Conservation (phyloP, 345 rosid genomes). For the Nephelium lappaceum region DNA sequence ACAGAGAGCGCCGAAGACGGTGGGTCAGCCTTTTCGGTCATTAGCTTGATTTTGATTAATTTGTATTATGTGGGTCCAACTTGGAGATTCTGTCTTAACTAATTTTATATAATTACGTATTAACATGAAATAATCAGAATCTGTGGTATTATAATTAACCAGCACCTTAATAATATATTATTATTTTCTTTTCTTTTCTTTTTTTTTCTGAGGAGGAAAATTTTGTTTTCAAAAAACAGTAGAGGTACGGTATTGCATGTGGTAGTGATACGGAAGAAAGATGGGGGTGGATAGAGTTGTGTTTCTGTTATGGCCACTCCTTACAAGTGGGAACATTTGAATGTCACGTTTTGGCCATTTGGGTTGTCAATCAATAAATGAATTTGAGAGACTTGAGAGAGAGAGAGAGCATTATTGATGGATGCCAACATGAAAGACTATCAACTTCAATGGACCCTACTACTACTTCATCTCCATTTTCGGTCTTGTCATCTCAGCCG, state of each 20-base stretch:
- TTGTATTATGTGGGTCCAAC: conserved; percentile 11
- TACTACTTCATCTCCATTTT: not conserved
- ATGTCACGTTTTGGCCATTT: not conserved
- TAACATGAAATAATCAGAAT: not conserved
- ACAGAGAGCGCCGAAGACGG: conserved; percentile 23
- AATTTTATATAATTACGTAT: not conserved
- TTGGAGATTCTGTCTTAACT: not conserved
- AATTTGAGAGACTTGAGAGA: no score
- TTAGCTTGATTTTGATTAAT: not conserved
- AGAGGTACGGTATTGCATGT: conserved; percentile 27
- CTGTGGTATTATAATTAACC: not conserved
- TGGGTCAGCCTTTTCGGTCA: conserved; percentile 13
- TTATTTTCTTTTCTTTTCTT: no score
- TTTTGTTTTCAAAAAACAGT: not conserved
- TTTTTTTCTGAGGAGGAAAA: not conserved
- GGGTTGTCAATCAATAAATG: no score
- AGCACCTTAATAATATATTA: no score
- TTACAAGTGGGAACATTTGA: conserved; percentile 38
- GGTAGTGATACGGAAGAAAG: conserved; percentile 20
- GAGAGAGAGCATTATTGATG: not conserved
- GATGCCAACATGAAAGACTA: conserved; percentile 2
- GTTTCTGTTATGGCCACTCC: conserved; percentile 18
- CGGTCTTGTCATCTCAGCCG: not conserved
- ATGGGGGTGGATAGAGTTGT: not conserved
- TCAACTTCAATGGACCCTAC: conserved; percentile 14